Conservation (phyloP, 345 rosid genomes). For the Streptanthus diversifolius region DNA sequence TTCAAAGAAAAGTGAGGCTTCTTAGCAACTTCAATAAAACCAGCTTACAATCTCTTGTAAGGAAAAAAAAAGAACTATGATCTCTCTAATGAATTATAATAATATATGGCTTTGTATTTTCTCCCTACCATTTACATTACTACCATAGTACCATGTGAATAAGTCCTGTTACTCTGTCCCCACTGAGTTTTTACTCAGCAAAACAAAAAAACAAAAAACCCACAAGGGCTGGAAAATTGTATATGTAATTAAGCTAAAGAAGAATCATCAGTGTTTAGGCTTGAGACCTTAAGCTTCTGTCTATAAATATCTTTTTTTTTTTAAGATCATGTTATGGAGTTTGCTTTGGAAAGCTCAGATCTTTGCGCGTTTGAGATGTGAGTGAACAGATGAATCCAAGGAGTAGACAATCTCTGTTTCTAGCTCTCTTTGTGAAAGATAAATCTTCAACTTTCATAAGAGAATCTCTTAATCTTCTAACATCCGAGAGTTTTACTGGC, state of each 20-base stretch:
- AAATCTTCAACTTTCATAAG: constrained; percentile 38
- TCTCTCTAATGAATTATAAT: not conserved
- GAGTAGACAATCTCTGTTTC: constrained; percentile 17
- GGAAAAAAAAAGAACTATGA: not conserved
- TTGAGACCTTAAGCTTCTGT: constrained; percentile 8
- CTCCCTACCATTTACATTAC: constrained; percentile 23
- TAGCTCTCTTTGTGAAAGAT: constrained; percentile 38
- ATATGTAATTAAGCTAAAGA: not conserved
- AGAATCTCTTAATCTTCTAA: constrained; percentile 55
- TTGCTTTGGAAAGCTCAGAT: constrained; percentile 9
- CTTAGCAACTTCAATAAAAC: not conserved
- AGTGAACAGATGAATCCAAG: constrained; percentile 22
- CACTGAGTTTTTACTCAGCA: not conserved
- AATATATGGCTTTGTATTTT: not conserved
- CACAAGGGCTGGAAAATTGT: constrained; percentile 12
- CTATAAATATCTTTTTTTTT: not conserved
- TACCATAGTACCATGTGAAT: not conserved
- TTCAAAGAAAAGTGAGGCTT: constrained; percentile 11
- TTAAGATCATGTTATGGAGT: not conserved
- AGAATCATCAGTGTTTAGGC: not conserved
- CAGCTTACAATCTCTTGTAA: constrained; percentile 28
- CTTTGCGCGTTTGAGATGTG: constrained; percentile 26
- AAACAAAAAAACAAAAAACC: too few relatives aligned
- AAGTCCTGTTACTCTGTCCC: not conserved
- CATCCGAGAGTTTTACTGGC: constrained; percentile 71